These are phyloP conservation scores for Allium fistulosum DNA, from an alignment of 106 monocot genomes.

Conservation along the genomic window DNA sequence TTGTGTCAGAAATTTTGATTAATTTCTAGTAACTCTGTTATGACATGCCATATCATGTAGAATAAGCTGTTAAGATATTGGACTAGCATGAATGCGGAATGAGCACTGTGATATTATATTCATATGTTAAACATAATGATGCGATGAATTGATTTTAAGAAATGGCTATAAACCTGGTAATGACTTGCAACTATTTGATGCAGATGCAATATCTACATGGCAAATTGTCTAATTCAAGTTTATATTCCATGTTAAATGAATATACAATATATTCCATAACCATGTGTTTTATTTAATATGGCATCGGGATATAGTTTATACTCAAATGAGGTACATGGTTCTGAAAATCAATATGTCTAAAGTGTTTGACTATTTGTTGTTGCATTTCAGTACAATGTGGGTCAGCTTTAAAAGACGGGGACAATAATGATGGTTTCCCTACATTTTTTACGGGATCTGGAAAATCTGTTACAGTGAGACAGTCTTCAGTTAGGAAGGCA, in stretches of 20 bases:
- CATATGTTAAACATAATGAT: too few species aligned
- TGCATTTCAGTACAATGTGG: neutral
- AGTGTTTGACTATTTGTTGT: too few species aligned
- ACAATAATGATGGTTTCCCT: conserved; percentile 15
- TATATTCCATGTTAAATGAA: neutral
- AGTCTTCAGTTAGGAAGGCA: conserved; percentile 59
- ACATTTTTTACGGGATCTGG: conserved; percentile 52
- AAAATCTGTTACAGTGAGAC: conserved; percentile 36
- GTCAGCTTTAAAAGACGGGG: neutral
- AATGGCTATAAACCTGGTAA: too few species aligned
- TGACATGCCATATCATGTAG: too few species aligned
- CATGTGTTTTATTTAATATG: neutral
- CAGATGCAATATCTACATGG: neutral
- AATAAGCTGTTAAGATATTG: too few species aligned
- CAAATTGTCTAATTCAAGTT: neutral
- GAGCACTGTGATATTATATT: too few species aligned
- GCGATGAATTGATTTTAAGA: too few species aligned
- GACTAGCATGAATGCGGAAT: too few species aligned
- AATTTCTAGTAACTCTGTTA: too few species aligned
- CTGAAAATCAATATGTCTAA: neutral
- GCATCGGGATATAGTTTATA: neutral
- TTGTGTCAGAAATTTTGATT: too few species aligned
- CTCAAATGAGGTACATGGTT: neutral
- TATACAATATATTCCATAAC: neutral
- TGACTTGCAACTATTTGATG: too few species aligned